A percentile compares a stretch with the other conserved stretches of the same genome.
Evolutionary conservation across 495 filamentous ascomycete genomes (phyloP).

Genomic region (Clavariopsis aquatica): DNA sequence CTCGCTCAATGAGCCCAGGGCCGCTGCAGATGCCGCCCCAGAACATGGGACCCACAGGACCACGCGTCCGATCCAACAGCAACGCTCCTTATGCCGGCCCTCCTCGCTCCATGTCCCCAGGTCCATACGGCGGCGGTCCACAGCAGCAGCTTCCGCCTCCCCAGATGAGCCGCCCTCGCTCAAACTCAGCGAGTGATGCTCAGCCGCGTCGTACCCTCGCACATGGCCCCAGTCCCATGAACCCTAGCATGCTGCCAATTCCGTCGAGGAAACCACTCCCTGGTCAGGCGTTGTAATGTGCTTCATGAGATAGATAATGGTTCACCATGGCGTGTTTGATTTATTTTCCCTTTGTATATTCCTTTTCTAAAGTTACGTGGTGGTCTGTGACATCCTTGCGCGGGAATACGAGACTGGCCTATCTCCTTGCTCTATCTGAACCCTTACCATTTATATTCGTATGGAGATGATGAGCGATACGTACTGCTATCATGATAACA

Average conservation of each 20-base stretch:
- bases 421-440: background rate
- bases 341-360: conserved; percentile 1
- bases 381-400: background rate
- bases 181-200: conserved; percentile 49
- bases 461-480: background rate
- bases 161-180: conserved; percentile 43
- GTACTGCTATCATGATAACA: background rate
- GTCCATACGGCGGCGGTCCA: conserved; percentile 38
- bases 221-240: conserved; percentile 64
- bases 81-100: conserved; percentile 40
- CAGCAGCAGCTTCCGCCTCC: conserved; percentile 28
- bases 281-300: conserved; percentile 41
- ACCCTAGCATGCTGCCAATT: conserved; percentile 45
- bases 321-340: background rate
- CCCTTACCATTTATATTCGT: background rate
- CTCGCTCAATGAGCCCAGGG: conserved; percentile 49
- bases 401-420: background rate
- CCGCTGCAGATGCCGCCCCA: conserved; percentile 49
- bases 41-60: conserved; percentile 25
- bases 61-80: conserved; percentile 39
- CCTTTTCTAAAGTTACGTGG: background rate
- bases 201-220: conserved; percentile 53
- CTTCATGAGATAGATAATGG: conserved; percentile 5
- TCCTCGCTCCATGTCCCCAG: conserved; percentile 52
- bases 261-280: conserved; percentile 46